Evolutionary conservation across 352 stramenopile genomes (phyloP), one percentile per base, ranked within the genome.

Genomic region (Phytophthora melonis): DNA sequence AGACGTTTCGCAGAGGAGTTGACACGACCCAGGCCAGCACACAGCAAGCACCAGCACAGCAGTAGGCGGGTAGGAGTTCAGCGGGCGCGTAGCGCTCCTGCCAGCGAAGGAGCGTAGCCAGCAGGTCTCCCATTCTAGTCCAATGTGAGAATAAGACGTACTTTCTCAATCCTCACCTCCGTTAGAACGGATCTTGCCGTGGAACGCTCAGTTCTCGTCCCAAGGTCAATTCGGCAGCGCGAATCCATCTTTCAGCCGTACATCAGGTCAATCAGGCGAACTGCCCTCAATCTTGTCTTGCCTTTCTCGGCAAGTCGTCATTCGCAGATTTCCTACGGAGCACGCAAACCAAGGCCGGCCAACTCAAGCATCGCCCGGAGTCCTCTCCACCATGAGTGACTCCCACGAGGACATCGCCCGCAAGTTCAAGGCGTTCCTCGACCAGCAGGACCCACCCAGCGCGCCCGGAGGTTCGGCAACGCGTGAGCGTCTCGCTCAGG

Each of bases 381-480:
- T 1, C 32, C 32, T 11, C 43, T 7, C 1, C 18, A 7, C n/a
- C 43, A 23, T 52, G 43, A 52, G 43, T 18, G 18, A 52, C 18
- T 9, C 39, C 0, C 13, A 18, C 4, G 39, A 47, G 6, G 39
- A 47, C 39, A 23, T 52, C 1, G 16, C 19, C 0, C 16, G 8
- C 6, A 52, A 52, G 43, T 52, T 52, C n/a, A 19, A 23, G 18
- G 18, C 43, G 16, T 52, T 25, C 43, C 18, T 25, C 0, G 43
- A 52, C 5, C 43, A 52, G 8, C 5, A 52, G 6, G 43, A 52
- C 18, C n/a, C n/a, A 18, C 18, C 16, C 0, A 23, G 18, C 18
- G 3, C 18, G 18, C 6, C 43, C 0, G 6, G 1, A 0, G n/a
- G 18, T 5, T 13, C 18, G 8, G 6, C 39, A 0, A n/a, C 39